Conservation (phyloP, 805 yeast genomes). For the Wickerhamomyces alni region DNA sequence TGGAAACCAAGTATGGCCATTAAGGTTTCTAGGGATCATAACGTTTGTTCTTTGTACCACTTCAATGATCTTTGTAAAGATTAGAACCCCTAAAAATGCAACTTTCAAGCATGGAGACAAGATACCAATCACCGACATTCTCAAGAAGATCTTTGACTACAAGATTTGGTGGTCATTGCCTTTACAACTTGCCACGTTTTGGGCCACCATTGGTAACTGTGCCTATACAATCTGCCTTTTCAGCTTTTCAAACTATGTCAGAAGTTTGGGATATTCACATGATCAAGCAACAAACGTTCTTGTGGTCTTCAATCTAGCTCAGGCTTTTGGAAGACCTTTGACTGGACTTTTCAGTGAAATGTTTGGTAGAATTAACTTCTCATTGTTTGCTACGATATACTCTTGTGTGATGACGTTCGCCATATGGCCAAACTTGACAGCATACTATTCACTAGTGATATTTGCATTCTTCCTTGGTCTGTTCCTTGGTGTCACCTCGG, state of each 20-base stretch:
- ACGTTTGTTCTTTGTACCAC: slow-evolving; percentile 31
- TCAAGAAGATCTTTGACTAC: slow-evolving; percentile 30
- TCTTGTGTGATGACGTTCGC: slow-evolving; percentile 34
- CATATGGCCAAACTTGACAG: slow-evolving; percentile 43
- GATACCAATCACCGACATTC: slow-evolving; percentile 10
- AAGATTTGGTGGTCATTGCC: slow-evolving; percentile 26
- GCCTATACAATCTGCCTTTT: slow-evolving; percentile 40
- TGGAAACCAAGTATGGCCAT: slow-evolving; percentile 41
- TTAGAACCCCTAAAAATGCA: slow-evolving; percentile 32
- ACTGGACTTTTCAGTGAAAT: slow-evolving; percentile 41
- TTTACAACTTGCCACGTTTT: slow-evolving; percentile 28
- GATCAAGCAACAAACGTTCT: slow-evolving; percentile 39
- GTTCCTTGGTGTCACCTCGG: slow-evolving; percentile 39
- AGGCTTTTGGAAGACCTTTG: slow-evolving; percentile 42
- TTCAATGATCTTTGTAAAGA: slow-evolving; percentile 38
- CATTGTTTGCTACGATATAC: slow-evolving; percentile 30
- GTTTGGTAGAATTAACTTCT: slow-evolving; percentile 40
- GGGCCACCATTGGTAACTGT: slow-evolving; percentile 31
- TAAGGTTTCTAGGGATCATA: slow-evolving; percentile 37
- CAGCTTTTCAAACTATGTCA: slow-evolving; percentile 41
- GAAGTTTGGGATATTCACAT: slow-evolving; percentile 38
- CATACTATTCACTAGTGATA: slow-evolving; percentile 33
- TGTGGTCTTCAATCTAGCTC: slow-evolving; percentile 40
- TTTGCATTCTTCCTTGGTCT: slow-evolving; percentile 40
- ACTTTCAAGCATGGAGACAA: slow-evolving; percentile 10